Percentiles rank a stretch among this genome's conserved stretches.
Evolutionary conservation across 805 yeast species (phyloP).

Genomic region (Wickerhamomyces bovis): DNA sequence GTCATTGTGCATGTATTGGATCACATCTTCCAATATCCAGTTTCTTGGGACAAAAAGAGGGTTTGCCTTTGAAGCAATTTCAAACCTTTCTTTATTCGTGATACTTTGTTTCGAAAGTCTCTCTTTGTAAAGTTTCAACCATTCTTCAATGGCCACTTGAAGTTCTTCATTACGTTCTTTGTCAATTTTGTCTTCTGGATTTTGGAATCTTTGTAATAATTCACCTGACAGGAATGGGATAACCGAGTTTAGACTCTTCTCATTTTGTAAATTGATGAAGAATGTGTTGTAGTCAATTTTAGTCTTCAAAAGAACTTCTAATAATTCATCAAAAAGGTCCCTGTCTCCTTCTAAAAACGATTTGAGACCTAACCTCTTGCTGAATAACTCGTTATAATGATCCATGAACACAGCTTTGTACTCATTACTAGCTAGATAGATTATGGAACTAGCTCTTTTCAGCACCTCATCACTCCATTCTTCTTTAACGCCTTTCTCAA

Average conservation of each 20-base stretch:
- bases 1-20: slow-evolving; percentile 47
- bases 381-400: slow-evolving; percentile 51
- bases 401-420: slow-evolving; percentile 58
- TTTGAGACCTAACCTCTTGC: slow-evolving; percentile 63
- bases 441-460: slow-evolving; percentile 56
- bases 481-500: slow-evolving; percentile 39
- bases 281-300: slow-evolving; percentile 77
- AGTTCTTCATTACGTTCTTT: slow-evolving; percentile 37
- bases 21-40: slow-evolving; percentile 84
- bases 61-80: slow-evolving; percentile 44
- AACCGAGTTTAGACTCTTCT: slow-evolving; percentile 32
- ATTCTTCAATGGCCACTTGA: slow-evolving; percentile 34
- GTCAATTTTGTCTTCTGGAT: slow-evolving; percentile 26
- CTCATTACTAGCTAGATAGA: slow-evolving; percentile 57
- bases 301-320: slow-evolving; percentile 53
- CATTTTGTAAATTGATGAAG: slow-evolving; percentile 56
- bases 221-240: slow-evolving; percentile 24
- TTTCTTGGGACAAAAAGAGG: slow-evolving; percentile 81
- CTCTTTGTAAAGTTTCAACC: slow-evolving; percentile 46
- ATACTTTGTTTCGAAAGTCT: slow-evolving; percentile 35
- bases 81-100: slow-evolving; percentile 35
- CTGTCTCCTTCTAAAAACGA: slow-evolving; percentile 34
- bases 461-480: slow-evolving; percentile 42
- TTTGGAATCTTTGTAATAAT: slow-evolving; percentile 14
- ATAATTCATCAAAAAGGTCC: slow-evolving; percentile 30